phyloP scores from a whole-genome alignment of 2,329 filamentous ascomycete genomes.

The Talaromyces sp. region DNA sequence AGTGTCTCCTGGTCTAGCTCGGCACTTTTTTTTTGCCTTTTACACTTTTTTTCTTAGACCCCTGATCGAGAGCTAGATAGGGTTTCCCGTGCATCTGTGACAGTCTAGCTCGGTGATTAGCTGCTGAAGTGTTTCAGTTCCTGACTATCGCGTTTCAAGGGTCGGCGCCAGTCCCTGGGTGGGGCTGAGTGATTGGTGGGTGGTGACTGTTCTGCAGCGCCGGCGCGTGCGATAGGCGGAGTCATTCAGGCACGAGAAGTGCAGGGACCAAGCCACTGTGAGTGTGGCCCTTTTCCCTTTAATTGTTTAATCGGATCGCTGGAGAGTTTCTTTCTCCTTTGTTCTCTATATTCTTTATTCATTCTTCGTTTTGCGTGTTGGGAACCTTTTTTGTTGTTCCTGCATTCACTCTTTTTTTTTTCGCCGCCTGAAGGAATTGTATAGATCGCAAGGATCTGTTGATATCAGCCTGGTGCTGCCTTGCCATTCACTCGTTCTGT shows the following conservation, averaged over 20 bases:
- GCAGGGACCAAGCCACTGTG: constrained; percentile 2
- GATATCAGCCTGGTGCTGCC: constrained; percentile 9
- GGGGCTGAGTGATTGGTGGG: constrained; percentile 22
- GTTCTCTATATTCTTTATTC: constrained; percentile 3
- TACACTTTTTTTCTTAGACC: too few relatives aligned
- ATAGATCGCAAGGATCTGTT: constrained; percentile 3
- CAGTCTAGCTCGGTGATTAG: constrained; percentile 17
- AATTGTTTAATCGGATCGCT: not conserved
- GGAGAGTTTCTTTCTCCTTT: not conserved
- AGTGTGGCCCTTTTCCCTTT: not conserved
- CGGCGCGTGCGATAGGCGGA: constrained; percentile 18
- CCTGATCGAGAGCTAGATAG: too few relatives aligned
- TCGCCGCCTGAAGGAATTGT: constrained; percentile 4
- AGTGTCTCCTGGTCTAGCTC: too few relatives aligned
- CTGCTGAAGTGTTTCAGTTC: constrained; percentile 25
- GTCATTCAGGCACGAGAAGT: constrained; percentile 5
- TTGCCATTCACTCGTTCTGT: constrained; percentile 14
- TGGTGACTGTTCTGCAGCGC: constrained; percentile 12
- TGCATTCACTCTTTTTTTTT: constrained; percentile 11
- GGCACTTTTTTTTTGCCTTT: too few relatives aligned
- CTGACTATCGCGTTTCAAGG: constrained; percentile 25
- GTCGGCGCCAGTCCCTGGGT: constrained; percentile 5
- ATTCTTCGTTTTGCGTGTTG: not conserved
- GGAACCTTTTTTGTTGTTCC: constrained; percentile 6
- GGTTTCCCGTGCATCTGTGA: constrained; percentile 17